Evolutionary conservation across 257 asterid genomes (phyloP).

Genomic region (Orobanche coerulescens): DNA sequence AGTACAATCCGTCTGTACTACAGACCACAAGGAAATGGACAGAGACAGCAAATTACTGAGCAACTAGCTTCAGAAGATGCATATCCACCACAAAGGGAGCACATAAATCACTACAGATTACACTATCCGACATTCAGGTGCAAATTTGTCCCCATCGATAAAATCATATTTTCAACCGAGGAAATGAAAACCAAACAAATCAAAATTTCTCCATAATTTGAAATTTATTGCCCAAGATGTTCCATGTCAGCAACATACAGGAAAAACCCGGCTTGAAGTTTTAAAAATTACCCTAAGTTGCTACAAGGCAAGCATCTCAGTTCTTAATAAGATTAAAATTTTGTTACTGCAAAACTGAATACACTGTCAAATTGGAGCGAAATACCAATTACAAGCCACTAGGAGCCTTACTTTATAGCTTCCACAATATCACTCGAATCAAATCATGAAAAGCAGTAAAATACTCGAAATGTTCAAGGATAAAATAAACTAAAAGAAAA

Average conservation of each 20-base stretch:
- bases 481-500: slow-evolving; percentile 14
- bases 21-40: too few species aligned
- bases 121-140: too few species aligned
- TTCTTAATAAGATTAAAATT: not conserved
- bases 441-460: slow-evolving; percentile 17
- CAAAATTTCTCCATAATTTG: not conserved
- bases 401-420: slow-evolving; percentile 12
- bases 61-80: too few species aligned
- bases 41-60: too few species aligned
- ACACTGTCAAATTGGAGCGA: slow-evolving; percentile 8
- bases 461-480: not conserved
- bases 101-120: too few species aligned
- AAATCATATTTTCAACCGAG: not conserved
- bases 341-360: slow-evolving; percentile 14
- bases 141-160: not conserved
- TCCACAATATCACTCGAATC: slow-evolving; percentile 16
- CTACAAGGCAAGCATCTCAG: slow-evolving; percentile 3
- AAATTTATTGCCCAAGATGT: not conserved
- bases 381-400: not conserved
- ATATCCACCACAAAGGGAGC: too few species aligned
- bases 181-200: not conserved
- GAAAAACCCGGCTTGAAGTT: not conserved
- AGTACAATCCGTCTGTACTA: too few species aligned
- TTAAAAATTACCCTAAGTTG: not conserved
- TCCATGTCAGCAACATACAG: not conserved